These are phyloP conservation scores for Trametes versicolor DNA, from an alignment of 1,284 basidiomycete species.

Conservation along the genomic window DNA sequence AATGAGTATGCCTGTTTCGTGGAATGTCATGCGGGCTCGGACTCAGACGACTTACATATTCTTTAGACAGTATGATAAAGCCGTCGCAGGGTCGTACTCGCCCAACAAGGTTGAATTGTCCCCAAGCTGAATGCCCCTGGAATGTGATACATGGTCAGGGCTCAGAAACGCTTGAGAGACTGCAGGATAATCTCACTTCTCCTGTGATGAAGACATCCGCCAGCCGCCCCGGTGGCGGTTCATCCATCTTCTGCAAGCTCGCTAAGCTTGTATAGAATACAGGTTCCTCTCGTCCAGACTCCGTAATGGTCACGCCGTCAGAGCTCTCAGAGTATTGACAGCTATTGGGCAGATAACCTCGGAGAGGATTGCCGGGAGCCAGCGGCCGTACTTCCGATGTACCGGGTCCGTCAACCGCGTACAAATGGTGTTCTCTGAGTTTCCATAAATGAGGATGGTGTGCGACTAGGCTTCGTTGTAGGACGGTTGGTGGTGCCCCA, in stretches of 20 bases:
- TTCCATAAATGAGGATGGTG: constrained; percentile 83
- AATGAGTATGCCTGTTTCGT: not conserved
- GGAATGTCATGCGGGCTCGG: too few relatives aligned
- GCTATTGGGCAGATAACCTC: constrained; percentile 63
- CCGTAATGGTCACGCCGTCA: constrained; percentile 54
- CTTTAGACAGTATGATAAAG: constrained; percentile 74
- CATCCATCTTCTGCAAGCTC: constrained; percentile 30
- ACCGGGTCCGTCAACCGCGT: constrained; percentile 38
- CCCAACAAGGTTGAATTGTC: constrained; percentile 76
- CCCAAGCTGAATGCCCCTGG: constrained; percentile 85
- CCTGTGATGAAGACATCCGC: constrained; percentile 74
- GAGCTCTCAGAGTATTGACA: constrained; percentile 53
- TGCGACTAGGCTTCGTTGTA: constrained; percentile 67
- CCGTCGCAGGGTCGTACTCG: constrained; percentile 77
- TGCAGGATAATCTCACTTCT: constrained; percentile 57
- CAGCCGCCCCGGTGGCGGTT: constrained; percentile 45
- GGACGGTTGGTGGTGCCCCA: constrained; percentile 64
- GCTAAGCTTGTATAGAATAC: constrained; percentile 52
- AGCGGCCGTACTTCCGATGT: constrained; percentile 38
- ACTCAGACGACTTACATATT: constrained; percentile 66
- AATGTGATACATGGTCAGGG: not conserved
- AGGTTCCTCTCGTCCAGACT: constrained; percentile 48
- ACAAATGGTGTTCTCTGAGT: constrained; percentile 73
- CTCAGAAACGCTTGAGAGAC: not conserved
- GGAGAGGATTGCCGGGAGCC: constrained; percentile 47